A percentile compares a stretch with the other conserved stretches of the same genome.
Evolutionary conservation across 257 asterid genomes (phyloP).

Genomic region (Nicotiana otophora): DNA sequence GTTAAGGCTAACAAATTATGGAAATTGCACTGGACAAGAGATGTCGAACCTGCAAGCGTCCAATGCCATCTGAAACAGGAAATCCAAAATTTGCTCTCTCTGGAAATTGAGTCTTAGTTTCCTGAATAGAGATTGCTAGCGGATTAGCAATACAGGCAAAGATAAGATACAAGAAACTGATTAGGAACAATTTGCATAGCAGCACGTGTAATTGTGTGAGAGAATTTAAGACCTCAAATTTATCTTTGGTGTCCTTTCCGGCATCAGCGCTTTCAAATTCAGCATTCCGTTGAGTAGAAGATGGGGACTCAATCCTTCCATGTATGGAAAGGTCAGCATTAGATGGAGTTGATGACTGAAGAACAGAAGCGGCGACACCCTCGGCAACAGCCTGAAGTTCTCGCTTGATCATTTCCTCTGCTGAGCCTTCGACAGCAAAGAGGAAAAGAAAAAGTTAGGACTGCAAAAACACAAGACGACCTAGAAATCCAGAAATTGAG

Average conservation of each 20-base stretch:
- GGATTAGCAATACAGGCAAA: slow-evolving; percentile 3
- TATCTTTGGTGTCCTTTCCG: slow-evolving; percentile 42
- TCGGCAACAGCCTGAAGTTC: slow-evolving; percentile 96
- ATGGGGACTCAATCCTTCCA: slow-evolving; percentile 37
- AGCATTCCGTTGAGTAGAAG: slow-evolving; percentile 33
- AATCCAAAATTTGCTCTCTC: slow-evolving; percentile 62
- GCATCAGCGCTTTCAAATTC: slow-evolving; percentile 39
- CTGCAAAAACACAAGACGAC: neutral
- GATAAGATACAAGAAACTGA: neutral
- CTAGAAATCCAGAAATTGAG: slow-evolving; percentile 1
- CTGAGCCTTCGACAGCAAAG: slow-evolving; percentile 38
- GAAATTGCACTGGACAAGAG: slow-evolving; percentile 3
- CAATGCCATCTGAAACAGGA: slow-evolving; percentile 67
- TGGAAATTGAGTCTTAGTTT: slow-evolving; percentile 44
- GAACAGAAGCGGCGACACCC: slow-evolving; percentile 92
- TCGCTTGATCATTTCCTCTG: slow-evolving; percentile 80
- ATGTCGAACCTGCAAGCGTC: slow-evolving; percentile 74
- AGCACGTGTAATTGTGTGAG: slow-evolving; percentile 1
- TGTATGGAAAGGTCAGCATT: slow-evolving; percentile 40
- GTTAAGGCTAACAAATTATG: neutral
- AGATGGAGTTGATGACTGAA: slow-evolving; percentile 49
- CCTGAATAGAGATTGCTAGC: slow-evolving; percentile 38
- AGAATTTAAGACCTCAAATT: slow-evolving; percentile 49
- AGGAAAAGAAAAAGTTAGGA: slow-evolving; percentile 17
- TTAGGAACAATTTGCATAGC: neutral